Evolutionary conservation across 2,329 filamentous ascomycete genomes (phyloP), one percentile per base, ranked within the genome.

Genomic region (Nemania serpens): DNA sequence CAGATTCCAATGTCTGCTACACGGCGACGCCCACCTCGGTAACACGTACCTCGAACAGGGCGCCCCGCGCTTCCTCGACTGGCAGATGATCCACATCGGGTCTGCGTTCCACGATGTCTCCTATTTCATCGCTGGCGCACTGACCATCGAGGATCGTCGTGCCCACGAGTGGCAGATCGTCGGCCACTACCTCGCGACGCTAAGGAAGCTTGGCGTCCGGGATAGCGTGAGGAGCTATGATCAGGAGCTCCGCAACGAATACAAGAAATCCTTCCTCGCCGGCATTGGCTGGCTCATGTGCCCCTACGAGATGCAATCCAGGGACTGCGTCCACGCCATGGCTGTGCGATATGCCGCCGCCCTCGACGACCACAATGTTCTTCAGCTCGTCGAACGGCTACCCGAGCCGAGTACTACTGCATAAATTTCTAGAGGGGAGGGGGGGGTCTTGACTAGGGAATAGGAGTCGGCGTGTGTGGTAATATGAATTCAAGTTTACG

Each of bases 31-130:
- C 6, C 75, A 76, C 60, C 68, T 67, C 17, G 74, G 73, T 34
- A 77, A 76, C 67, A 74, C 73, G 1, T 76, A 72, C 63, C 55
- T 75, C 20, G 64, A 68, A 10, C 65, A 65, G 11, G 69, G 66
- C 17, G 57, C 56, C 10, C 70, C 71, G 25, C 68, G 70, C 12
- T 77, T 76, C 65, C 68, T 77, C 20, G 75, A 77, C 66, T 77
- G 73, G 71, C 74, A 76, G 64, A 69, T 70, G 49, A 69, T 75
- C 17, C 71, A 75, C 60, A 69, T 74, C 55, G 73, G 74, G 33
- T 74, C 72, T 2, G 69, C 69, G 9, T 75, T 78, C 61, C 75
- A 77, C 59, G 75, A 78, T 54, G 61, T 77, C 15, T 65, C 71
- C 0, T 77, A 77, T 63, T 75, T 73, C 61, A 60, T 77, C 39